Percentiles rank a stretch among this genome's conserved stretches.
These are phyloP conservation scores for Pseudogymnoascus pannorum DNA, from an alignment of 2,329 filamentous ascomycete genomes.

Conservation along the genomic window DNA sequence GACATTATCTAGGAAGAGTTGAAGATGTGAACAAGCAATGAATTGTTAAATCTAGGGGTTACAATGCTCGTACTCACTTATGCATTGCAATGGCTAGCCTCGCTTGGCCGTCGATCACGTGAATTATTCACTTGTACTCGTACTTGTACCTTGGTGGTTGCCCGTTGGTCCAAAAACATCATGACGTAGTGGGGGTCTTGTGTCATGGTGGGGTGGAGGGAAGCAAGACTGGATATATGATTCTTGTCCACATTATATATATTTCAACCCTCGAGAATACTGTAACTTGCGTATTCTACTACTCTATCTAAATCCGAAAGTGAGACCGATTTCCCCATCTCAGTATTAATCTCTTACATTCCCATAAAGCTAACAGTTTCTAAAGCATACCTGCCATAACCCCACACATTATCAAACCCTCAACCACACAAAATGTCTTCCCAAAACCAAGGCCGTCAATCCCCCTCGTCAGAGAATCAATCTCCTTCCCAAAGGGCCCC, in stretches of 20 bases:
- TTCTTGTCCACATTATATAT: not conserved
- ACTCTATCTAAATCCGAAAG: not conserved
- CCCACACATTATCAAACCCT: not conserved
- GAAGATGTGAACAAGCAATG: not conserved
- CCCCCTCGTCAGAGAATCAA: constrained; percentile 65
- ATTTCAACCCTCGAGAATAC: not conserved
- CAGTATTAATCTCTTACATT: not conserved
- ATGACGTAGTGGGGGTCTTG: constrained; percentile 8
- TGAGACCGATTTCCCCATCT: not conserved
- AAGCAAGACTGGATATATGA: not conserved
- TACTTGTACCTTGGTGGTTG: constrained; percentile 1
- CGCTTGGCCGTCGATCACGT: not conserved
- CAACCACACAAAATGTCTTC: constrained; percentile 21
- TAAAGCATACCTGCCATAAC: constrained; percentile 1
- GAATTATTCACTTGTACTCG: not conserved
- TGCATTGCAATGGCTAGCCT: not conserved
- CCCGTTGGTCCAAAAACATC: not conserved
- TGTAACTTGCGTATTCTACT: not conserved
- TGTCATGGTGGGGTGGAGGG: constrained; percentile 4
- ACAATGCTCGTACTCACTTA: not conserved
- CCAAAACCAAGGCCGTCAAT: constrained; percentile 67
- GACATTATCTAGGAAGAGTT: not conserved
- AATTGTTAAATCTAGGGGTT: not conserved
- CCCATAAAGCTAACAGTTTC: not conserved
- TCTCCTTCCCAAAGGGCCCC: constrained; percentile 48